Conservation (phyloP, 2,329 filamentous ascomycete species). For the Cercospora canescens region DNA sequence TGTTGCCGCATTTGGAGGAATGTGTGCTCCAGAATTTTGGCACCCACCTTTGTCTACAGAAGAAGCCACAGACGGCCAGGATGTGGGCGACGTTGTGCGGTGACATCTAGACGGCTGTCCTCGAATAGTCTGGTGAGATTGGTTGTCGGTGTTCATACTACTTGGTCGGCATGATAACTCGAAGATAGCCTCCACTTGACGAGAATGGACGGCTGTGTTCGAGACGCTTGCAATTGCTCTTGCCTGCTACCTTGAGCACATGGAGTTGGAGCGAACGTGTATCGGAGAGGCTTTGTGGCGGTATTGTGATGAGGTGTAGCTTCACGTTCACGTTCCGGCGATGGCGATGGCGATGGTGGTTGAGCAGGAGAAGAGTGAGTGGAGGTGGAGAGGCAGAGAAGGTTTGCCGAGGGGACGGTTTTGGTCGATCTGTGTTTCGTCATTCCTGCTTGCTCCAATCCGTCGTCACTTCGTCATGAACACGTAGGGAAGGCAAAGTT, state of each 20-base stretch:
- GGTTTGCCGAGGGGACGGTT: too few species aligned
- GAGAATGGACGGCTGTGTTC: background rate
- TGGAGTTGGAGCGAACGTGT: background rate
- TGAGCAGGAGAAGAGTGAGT: background rate
- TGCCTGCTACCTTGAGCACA: background rate
- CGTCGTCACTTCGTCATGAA: background rate
- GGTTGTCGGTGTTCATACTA: background rate
- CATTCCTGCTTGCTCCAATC: background rate
- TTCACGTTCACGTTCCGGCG: background rate
- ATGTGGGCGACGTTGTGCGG: background rate
- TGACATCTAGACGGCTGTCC: background rate
- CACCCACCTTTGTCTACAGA: background rate
- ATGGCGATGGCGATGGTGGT: background rate
- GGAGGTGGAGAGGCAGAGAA: background rate
- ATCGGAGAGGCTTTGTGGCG: too few species aligned
- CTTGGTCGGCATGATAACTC: background rate
- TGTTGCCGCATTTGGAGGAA: background rate
- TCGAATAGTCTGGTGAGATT: background rate
- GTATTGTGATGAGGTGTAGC: background rate
- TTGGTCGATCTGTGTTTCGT: background rate
- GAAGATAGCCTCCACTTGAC: background rate
- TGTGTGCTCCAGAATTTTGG: background rate
- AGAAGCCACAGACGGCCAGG: background rate
- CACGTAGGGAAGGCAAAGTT: background rate
- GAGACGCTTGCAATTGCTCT: background rate